Percentiles rank a stretch among this genome's conserved stretches.
Conservation (phyloP, 1,139 yeast species). For the Meyerozyma guilliermondii region DNA sequence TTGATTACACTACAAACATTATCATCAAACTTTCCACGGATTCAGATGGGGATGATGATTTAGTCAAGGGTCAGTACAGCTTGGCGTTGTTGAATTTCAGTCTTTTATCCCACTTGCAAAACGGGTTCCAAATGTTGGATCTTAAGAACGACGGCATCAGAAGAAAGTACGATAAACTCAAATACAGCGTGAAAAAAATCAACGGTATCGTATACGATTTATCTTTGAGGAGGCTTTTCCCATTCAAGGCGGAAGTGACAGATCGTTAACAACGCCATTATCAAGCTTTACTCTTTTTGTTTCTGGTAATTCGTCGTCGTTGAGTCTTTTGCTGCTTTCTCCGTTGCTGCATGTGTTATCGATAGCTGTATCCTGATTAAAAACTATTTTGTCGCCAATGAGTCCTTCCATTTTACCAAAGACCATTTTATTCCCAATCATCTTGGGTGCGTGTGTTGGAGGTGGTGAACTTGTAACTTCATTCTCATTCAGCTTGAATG, state of each 20-base stretch:
- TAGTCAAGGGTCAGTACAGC: constrained; percentile 15
- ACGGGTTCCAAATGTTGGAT: constrained; percentile 26
- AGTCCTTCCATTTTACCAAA: background rate
- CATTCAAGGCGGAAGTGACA: background rate
- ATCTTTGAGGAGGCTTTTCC: constrained; percentile 1
- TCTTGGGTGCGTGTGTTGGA: background rate
- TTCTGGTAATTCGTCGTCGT: background rate
- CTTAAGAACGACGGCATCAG: constrained; percentile 26
- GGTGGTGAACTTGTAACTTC: background rate
- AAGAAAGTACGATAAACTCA: constrained; percentile 26
- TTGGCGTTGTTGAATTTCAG: constrained; percentile 21
- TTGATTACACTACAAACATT: constrained; percentile 24
- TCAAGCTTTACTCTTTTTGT: background rate
- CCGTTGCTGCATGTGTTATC: too few relatives aligned
- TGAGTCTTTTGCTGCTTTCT: background rate
- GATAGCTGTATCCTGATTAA: background rate
- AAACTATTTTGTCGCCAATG: background rate
- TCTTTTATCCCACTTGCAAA: constrained; percentile 21
- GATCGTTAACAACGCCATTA: background rate
- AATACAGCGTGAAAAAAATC: constrained; percentile 24
- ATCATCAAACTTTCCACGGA: constrained; percentile 20
- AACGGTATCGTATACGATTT: constrained; percentile 27
- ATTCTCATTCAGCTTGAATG: background rate
- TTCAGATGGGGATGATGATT: background rate
- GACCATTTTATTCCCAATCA: background rate